Evolutionary conservation across 805 yeast species (phyloP).

Genomic region (Hanseniaspora hatyaiensis): DNA sequence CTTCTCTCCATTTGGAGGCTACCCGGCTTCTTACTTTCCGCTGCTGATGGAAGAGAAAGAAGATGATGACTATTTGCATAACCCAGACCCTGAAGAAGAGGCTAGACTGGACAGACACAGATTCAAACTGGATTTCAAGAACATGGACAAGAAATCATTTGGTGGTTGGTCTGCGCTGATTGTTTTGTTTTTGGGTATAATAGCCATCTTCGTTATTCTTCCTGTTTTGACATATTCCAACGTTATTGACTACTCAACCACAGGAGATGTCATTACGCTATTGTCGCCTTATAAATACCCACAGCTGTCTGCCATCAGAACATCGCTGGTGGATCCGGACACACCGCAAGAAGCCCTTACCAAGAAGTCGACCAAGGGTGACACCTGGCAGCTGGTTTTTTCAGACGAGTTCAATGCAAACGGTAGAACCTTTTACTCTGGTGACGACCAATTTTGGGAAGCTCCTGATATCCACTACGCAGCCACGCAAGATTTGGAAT

Average conservation of each 20-base stretch:
- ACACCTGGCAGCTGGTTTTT: slow-evolving; percentile 64
- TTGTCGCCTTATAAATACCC: slow-evolving; percentile 44
- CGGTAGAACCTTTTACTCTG: slow-evolving; percentile 81
- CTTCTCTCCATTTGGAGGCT: slow-evolving; percentile 90
- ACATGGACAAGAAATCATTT: slow-evolving; percentile 50
- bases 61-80: slow-evolving; percentile 87
- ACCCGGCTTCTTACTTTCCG: slow-evolving; percentile 88
- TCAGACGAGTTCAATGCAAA: slow-evolving; percentile 84
- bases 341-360: slow-evolving; percentile 43
- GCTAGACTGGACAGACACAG: slow-evolving; percentile 70
- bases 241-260: slow-evolving; percentile 30
- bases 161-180: slow-evolving; percentile 55
- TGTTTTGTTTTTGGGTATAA: slow-evolving; percentile 45
- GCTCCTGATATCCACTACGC: slow-evolving; percentile 75
- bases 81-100: slow-evolving; percentile 90
- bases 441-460: slow-evolving; percentile 85
- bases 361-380: slow-evolving; percentile 48
- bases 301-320: slow-evolving; percentile 40
- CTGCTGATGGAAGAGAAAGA: slow-evolving; percentile 85
- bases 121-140: slow-evolving; percentile 50
- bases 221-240: slow-evolving; percentile 84
- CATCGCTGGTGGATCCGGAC: slow-evolving; percentile 47
- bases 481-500: slow-evolving; percentile 82
- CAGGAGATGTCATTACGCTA: slow-evolving; percentile 28
- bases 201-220: slow-evolving; percentile 59